Evolutionary conservation across 306 rosid genomes (phyloP).

Genomic region (Quercus aquifolioides): DNA sequence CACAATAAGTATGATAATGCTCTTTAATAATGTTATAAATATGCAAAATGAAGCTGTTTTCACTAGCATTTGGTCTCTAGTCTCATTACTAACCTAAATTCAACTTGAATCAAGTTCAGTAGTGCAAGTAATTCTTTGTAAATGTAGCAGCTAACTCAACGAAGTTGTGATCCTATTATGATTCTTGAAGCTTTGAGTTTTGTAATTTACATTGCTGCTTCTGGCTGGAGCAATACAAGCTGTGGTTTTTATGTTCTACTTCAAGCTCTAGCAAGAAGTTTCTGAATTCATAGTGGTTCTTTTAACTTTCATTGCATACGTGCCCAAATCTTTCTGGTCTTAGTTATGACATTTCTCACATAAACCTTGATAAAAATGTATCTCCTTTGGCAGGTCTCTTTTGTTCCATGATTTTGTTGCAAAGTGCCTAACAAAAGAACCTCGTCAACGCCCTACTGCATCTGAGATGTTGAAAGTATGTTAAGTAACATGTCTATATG

Average conservation of each 20-base stretch:
- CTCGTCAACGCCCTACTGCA: slow-evolving; percentile 91
- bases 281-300: neutral
- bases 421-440: slow-evolving; percentile 91
- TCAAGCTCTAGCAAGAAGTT: neutral
- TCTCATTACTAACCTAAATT: neutral
- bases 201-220: too few relatives aligned
- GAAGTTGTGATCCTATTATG: neutral
- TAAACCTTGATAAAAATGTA: slow-evolving; percentile 8
- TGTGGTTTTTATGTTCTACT: neutral
- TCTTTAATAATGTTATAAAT: too few relatives aligned
- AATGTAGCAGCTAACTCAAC: neutral
- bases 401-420: slow-evolving; percentile 98
- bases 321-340: neutral
- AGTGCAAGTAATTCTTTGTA: neutral
- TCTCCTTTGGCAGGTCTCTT: slow-evolving; percentile 71
- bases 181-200: neutral
- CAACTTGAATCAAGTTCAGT: neutral
- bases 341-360: neutral
- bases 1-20: too few relatives aligned
- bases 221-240: neutral
- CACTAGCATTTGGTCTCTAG: too few relatives aligned
- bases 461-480: slow-evolving; percentile 95
- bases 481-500: slow-evolving; percentile 4
- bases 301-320: neutral
- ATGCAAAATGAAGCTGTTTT: too few relatives aligned